A percentile compares a stretch with the other conserved stretches of the same genome.
phyloP scores from a whole-genome alignment of 352 stramenopile genomes.

The Phytophthora constricta region DNA sequence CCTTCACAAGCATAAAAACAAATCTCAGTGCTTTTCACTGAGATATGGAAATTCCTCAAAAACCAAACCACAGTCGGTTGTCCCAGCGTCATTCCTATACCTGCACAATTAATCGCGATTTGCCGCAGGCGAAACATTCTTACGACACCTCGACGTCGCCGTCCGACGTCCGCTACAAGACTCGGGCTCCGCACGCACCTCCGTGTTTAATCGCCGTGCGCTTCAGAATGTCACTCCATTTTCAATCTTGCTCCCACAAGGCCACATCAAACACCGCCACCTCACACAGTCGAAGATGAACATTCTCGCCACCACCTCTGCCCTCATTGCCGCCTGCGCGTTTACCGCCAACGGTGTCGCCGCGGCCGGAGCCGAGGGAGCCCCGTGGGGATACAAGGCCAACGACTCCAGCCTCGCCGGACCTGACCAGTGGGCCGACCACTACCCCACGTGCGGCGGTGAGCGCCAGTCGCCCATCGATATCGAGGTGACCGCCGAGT shows the following conservation, averaged over 20 bases:
- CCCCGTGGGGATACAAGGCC: not conserved
- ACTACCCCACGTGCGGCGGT: slow-evolving; percentile 16
- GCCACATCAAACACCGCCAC: not conserved
- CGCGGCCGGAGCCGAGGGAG: slow-evolving; percentile 1
- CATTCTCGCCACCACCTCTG: not conserved
- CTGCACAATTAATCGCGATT: too few relatives aligned
- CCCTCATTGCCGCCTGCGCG: not conserved
- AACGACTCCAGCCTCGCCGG: slow-evolving; percentile 5
- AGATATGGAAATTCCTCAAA: too few relatives aligned
- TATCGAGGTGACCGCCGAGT: slow-evolving; percentile 11
- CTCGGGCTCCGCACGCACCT: not conserved
- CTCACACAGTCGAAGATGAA: slow-evolving; percentile 7
- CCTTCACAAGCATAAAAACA: too few relatives aligned
- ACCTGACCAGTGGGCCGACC: slow-evolving; percentile 12
- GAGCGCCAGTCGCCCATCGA: slow-evolving; percentile 22
- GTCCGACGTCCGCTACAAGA: not conserved
- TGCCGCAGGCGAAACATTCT: too few relatives aligned
- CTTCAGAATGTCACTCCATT: not conserved
- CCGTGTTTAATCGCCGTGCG: not conserved
- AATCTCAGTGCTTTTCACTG: too few relatives aligned
- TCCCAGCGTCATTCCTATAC: too few relatives aligned
- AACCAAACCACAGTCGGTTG: too few relatives aligned
- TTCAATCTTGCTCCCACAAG: not conserved
- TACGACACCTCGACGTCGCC: too few relatives aligned
- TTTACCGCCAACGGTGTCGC: not conserved